Conservation (phyloP, 192 early-diverging fungal genomes). For the Gamsiella multidivaricata region DNA sequence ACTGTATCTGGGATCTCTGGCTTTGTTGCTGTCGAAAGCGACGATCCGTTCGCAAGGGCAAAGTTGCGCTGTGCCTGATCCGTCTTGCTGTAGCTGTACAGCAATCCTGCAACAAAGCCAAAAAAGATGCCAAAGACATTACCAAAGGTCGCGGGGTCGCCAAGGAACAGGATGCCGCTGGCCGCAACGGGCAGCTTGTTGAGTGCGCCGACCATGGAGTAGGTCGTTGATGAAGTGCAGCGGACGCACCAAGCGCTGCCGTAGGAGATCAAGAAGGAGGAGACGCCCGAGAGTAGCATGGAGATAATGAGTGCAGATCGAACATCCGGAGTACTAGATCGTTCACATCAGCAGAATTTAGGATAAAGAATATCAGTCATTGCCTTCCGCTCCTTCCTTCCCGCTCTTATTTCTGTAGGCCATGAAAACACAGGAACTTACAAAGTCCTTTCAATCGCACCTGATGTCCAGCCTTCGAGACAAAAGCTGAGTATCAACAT, state of each 20-base stretch:
- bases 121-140: constrained; percentile 89
- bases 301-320: constrained; percentile 68
- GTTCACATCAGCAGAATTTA: neutral
- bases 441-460: constrained; percentile 69
- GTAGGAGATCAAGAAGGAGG: constrained; percentile 93
- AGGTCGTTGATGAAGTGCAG: constrained; percentile 81
- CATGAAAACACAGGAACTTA: constrained; percentile 36
- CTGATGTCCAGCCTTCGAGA: constrained; percentile 75
- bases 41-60: constrained; percentile 23
- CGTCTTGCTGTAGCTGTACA: constrained; percentile 82
- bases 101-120: constrained; percentile 81
- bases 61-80: constrained; percentile 56
- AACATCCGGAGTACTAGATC: constrained; percentile 53
- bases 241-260: constrained; percentile 85
- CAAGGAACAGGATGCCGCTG: constrained; percentile 95
- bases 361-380: neutral
- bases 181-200: constrained; percentile 98
- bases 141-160: constrained; percentile 83
- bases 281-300: constrained; percentile 82
- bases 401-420: no score
- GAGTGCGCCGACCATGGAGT: constrained; percentile 98
- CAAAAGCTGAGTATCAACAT: constrained; percentile 74
- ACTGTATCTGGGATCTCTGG: neutral
- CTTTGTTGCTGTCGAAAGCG: constrained; percentile 22
- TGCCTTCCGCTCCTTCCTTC: no score